Evolutionary conservation across 2,329 filamentous ascomycete genomes (phyloP).

Genomic region (Aspergillus persii): DNA sequence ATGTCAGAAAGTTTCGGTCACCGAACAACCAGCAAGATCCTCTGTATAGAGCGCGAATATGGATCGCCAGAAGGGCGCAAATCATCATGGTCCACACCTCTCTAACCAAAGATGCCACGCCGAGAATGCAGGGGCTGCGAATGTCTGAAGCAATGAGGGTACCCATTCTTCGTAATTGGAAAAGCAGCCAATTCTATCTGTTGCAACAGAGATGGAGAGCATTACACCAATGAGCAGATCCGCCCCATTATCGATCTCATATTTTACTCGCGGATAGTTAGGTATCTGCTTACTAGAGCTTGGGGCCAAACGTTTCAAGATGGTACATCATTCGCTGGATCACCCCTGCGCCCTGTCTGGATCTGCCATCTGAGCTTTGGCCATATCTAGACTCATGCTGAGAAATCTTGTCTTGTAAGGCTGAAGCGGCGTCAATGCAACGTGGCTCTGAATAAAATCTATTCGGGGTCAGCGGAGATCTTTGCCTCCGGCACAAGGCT

Average conservation of each 20-base stretch:
- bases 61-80: background rate
- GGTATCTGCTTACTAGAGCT: background rate
- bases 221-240: background rate
- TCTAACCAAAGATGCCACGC: background rate
- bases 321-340: background rate
- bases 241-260: background rate
- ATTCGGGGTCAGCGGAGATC: background rate
- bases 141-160: background rate
- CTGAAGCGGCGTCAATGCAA: background rate
- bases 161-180: background rate
- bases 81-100: background rate
- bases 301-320: background rate
- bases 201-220: background rate
- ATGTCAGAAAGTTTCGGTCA: background rate
- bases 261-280: background rate
- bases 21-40: background rate
- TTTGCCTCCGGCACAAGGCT: background rate
- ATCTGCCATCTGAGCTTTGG: background rate
- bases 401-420: background rate
- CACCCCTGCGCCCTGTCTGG: background rate
- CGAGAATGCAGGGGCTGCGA: background rate
- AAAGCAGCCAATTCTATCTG: background rate
- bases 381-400: background rate
- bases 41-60: background rate
- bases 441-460: background rate